Evolutionary conservation across 345 rosid species (phyloP).

Genomic region (sweet orange (Citrus sinensis)): DVS_A1.0 CM039166.1:21733501-21734000

Average conservation of each 20-base stretch:
- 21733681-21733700: conserved; percentile 99
- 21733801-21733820: conserved; percentile 3
- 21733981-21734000: conserved; percentile 6
- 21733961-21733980: neutral
- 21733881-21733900: conserved; percentile 52
- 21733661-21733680: conserved; percentile 89
- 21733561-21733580: conserved; percentile 6
- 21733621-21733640: neutral
- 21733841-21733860: conserved; percentile 94
- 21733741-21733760: conserved; percentile 90
- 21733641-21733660: conserved; percentile 10
- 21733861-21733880: conserved; percentile 97
- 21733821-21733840: neutral
- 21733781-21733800: conserved; percentile 16
- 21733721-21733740: conserved; percentile 91
- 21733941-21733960: conserved; percentile 4
- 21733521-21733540: neutral
- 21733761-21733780: conserved; percentile 16
- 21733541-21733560: neutral
- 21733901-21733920: conserved; percentile 22
- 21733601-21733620: neutral
- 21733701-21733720: conserved; percentile 97
- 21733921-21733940: conserved; percentile 4
- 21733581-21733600: neutral
- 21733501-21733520: neutral